Conservation (phyloP, 192 early-diverging fungal species). For the Spinellus fusiger region DNA sequence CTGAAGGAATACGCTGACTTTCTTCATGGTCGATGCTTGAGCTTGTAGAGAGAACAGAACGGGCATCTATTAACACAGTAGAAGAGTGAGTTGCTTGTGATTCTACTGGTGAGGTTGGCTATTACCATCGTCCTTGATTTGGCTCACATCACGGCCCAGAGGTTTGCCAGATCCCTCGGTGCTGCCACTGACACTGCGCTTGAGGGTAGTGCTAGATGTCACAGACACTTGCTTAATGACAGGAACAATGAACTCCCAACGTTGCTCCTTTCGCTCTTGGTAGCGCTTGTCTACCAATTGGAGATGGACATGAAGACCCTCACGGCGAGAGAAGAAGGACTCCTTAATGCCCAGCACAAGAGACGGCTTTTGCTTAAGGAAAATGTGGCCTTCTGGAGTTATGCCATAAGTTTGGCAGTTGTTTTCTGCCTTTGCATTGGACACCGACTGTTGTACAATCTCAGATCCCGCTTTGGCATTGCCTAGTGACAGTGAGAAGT, state of each 20-base stretch:
- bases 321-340: conserved; percentile 27
- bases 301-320: conserved; percentile 29
- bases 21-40: conserved; percentile 9
- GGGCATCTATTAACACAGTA: conserved; percentile 6
- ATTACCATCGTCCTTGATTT: conserved; percentile 18
- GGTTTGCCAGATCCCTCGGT: not conserved
- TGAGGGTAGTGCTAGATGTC: not conserved
- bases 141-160: not conserved
- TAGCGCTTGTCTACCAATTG: conserved; percentile 19
- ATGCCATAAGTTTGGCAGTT: conserved; percentile 20
- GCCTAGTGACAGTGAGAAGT: conserved; percentile 9
- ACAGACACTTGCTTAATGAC: conserved; percentile 7
- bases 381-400: conserved; percentile 15
- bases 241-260: conserved; percentile 24
- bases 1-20: not conserved
- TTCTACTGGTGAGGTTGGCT: not conserved
- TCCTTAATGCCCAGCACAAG: conserved; percentile 28
- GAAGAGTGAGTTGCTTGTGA: not conserved
- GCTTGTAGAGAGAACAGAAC: conserved; percentile 7
- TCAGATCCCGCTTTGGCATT: conserved; percentile 20
- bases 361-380: conserved; percentile 1
- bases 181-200: not conserved
- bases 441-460: conserved; percentile 19
- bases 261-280: conserved; percentile 25
- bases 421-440: conserved; percentile 3